Percentiles rank a stretch among this genome's conserved stretches.
Conservation (phyloP, 257 asterid species). For the Penstemon davidsonii region DNA sequence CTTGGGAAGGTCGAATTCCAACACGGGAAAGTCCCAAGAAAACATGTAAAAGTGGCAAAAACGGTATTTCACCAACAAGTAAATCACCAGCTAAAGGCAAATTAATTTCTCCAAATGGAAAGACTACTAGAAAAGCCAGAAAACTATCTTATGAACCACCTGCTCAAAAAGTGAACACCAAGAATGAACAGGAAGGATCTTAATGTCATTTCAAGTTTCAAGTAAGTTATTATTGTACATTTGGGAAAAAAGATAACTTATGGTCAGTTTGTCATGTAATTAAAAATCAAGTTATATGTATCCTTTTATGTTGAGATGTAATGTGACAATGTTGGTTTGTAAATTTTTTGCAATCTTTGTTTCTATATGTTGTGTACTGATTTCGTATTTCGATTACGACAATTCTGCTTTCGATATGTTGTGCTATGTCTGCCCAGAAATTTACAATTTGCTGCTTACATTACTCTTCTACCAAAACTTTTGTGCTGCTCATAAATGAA, state of each 20-base stretch:
- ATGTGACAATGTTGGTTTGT: constrained; percentile 28
- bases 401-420: constrained; percentile 11
- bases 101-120: constrained; percentile 54
- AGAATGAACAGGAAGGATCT: constrained; percentile 32
- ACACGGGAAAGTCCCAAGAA: constrained; percentile 53
- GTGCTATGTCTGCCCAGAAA: constrained; percentile 25
- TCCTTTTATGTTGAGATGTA: constrained; percentile 22
- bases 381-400: neutral
- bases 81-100: constrained; percentile 44
- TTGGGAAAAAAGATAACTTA: constrained; percentile 25
- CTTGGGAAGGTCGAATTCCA: constrained; percentile 86
- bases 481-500: constrained; percentile 5
- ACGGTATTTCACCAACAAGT: constrained; percentile 38
- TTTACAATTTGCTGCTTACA: neutral
- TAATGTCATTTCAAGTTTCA: constrained; percentile 13
- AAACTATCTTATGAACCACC: constrained; percentile 47
- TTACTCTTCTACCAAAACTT: constrained; percentile 13
- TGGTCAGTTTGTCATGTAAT: constrained; percentile 28
- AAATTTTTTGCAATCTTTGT: constrained; percentile 6
- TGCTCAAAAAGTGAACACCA: constrained; percentile 36
- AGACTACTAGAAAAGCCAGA: constrained; percentile 45
- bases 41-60: constrained; percentile 42
- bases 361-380: neutral
- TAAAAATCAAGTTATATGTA: constrained; percentile 19
- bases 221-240: constrained; percentile 32